Percentiles rank a stretch among this genome's conserved stretches.
Evolutionary conservation across 129 eudicot species (phyloP).

Genomic region (Helianthus tuberosus): DNA sequence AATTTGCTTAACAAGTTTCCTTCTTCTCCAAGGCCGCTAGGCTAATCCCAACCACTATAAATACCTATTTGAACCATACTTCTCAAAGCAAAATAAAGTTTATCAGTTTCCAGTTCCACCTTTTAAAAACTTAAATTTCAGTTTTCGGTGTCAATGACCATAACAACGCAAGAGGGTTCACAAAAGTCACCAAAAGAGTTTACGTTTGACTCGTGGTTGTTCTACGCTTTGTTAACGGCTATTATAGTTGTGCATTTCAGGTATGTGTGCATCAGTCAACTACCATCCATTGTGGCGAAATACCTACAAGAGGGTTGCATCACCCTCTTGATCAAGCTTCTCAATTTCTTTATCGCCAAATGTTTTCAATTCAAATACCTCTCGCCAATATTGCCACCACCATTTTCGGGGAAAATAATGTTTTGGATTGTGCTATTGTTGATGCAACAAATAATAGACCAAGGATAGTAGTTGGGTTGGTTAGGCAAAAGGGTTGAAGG

Average conservation of each 20-base stretch:
- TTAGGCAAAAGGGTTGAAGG: no score
- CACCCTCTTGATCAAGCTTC: conserved; percentile 28
- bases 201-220: not conserved
- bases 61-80: conserved; percentile 3
- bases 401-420: conserved; percentile 21
- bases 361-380: conserved; percentile 31
- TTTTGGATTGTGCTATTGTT: conserved; percentile 36
- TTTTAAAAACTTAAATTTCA: not conserved
- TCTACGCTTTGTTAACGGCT: not conserved
- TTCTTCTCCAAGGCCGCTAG: conserved; percentile 1
- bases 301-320: conserved; percentile 21
- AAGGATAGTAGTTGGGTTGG: no score
- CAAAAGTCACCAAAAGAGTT: not conserved
- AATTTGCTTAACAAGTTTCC: conserved; percentile 14
- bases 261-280: conserved; percentile 10
- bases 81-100: not conserved
- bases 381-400: conserved; percentile 16
- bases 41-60: not conserved
- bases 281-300: conserved; percentile 7
- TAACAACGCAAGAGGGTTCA: not conserved
- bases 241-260: not conserved
- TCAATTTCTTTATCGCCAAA: conserved; percentile 38
- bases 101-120: not conserved
- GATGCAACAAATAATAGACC: no score
- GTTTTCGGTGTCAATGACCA: not conserved